Evolutionary conservation across 208 protist genomes (phyloP), one percentile per base, ranked within the genome.

Genomic region (Porcisia hertigi): DNA sequence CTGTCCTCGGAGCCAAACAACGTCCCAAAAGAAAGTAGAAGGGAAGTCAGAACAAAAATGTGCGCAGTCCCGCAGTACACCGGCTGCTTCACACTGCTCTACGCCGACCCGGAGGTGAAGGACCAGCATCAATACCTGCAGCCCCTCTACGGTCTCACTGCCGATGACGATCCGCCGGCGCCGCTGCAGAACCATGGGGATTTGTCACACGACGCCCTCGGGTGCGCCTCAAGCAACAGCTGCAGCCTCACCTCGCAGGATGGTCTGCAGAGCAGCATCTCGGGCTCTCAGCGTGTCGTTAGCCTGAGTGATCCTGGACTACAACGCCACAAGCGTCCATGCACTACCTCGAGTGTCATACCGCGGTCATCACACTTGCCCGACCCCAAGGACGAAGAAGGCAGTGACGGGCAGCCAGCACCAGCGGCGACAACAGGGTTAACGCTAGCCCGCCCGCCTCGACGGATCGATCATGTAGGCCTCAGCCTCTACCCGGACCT

Each of bases 41-140:
- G 45, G 45, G 45, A 9, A 49, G 45, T 9, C 63, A 53, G 2
- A 23, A 69, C n/a, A 53, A 69, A n/a, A 47, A 67, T 70, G 65
- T 52, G 67, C 0, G 9, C 54, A 34, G 25, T 70, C 7, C 81
- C 70, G 4, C 59, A 47, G 14, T 75, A 63, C 63, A 34, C 57
- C n/a, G 82, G 55, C 57, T 71, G 71, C 64, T 83, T 79, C 64
- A 80, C 82, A 12, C 66, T 83, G 36, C 74, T 86, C 41, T 86
- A 83, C 59, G 77, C 54, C 16, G 82, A 86, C 41, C 77, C 82
- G 39, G 79, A 81, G 63, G 55, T 75, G 49, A 52, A 60, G 57
- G 58, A 69, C n/a, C 52, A 83, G 57, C 69, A 36, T 39, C 79
- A 71, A 54, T 83, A 76, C 62, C 70, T 83, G 57, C 77, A 86